Base-by-base conservation (phyloP, 139 green algal species). In the Chlamydomonas eustigma region DNA sequence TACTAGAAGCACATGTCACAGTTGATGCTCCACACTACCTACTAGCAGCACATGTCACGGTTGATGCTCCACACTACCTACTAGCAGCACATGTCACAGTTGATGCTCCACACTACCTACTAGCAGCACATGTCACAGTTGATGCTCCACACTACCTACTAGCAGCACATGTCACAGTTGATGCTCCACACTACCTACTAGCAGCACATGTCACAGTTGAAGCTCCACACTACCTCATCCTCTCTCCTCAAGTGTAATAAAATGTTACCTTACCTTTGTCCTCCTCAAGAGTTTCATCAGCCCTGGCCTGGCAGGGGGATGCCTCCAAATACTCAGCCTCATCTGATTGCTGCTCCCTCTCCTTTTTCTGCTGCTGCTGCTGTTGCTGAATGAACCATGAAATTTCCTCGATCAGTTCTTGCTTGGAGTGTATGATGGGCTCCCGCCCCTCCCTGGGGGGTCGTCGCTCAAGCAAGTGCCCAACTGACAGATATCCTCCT, bases 401-500 rank as follows among this genome's bases (percentile, higher is more conserved):
- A n/a, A 72, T 8, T 34, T 72, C 65, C 65, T 72, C 65, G 8
- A 6, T 44, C 33, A 72, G 28, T 34, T 72, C 65, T 4, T 44
- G 33, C n/a, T 28, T n/a, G 8, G 3, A 12, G 22, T 22, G 4
- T 18, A 72, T 72, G 5, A 72, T 72, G 3, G 65, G 22, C 65
- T 72, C 65, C 4, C 65, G 65, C 22, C 65, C 12, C 33, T 39
- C 12, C 22, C 65, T 5, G 4, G 65, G 18, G 3, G 65, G 65
- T 12, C 28, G 22, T 12, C 65, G 65, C 3, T 34, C 5, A 33
- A 72, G 65, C 31, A n/a, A 6, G 5, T n/a, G 5, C 5, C 18
- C 65, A 5, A 72, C 65, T 22, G 28, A n/a, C 8, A 72, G 24
- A 34, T 72, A 72, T 5, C 65, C 65, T 8, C 65, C 65, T 4